Evolutionary conservation across 768 basidiomycete genomes (phyloP).

Genomic region (Rubroboletus satanas): DNA sequence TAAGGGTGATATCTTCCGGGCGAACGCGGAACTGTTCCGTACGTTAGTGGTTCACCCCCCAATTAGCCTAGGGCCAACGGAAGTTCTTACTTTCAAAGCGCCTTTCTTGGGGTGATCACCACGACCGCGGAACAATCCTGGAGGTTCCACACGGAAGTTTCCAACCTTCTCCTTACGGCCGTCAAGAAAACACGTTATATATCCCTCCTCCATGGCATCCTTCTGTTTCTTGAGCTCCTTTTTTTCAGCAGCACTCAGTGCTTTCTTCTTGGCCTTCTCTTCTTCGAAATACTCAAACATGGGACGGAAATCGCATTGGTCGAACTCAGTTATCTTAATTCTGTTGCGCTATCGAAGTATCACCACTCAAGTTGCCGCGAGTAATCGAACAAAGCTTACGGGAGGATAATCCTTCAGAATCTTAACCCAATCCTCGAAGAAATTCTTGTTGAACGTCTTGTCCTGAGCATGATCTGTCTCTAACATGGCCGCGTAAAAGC

Average conservation of each 20-base stretch:
- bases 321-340: slow-evolving; percentile 70
- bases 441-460: slow-evolving; percentile 86
- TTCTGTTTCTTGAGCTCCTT: slow-evolving; percentile 84
- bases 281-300: slow-evolving; percentile 91
- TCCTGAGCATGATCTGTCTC: slow-evolving; percentile 93
- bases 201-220: slow-evolving; percentile 81
- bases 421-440: slow-evolving; percentile 85
- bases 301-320: slow-evolving; percentile 87
- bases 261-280: slow-evolving; percentile 92
- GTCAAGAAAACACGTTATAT: slow-evolving; percentile 83
- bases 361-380: slow-evolving; percentile 5
- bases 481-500: slow-evolving; percentile 90
- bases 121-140: slow-evolving; percentile 95
- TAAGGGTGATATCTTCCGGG: slow-evolving; percentile 94
- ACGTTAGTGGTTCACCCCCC: slow-evolving; percentile 6
- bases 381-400: slow-evolving; percentile 44
- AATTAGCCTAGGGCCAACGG: not conserved
- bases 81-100: slow-evolving; percentile 70
- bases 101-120: slow-evolving; percentile 99
- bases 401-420: slow-evolving; percentile 80
- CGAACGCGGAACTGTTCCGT: slow-evolving; percentile 67
- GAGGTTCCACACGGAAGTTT: slow-evolving; percentile 97
- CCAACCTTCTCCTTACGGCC: slow-evolving; percentile 98
- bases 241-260: slow-evolving; percentile 80
- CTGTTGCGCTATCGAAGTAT: slow-evolving; percentile 53